A percentile compares a stretch with the other conserved stretches of the same genome.
phyloP scores from a whole-genome alignment of 441 rosid genomes.

The Aquilaria agallochum region DNA sequence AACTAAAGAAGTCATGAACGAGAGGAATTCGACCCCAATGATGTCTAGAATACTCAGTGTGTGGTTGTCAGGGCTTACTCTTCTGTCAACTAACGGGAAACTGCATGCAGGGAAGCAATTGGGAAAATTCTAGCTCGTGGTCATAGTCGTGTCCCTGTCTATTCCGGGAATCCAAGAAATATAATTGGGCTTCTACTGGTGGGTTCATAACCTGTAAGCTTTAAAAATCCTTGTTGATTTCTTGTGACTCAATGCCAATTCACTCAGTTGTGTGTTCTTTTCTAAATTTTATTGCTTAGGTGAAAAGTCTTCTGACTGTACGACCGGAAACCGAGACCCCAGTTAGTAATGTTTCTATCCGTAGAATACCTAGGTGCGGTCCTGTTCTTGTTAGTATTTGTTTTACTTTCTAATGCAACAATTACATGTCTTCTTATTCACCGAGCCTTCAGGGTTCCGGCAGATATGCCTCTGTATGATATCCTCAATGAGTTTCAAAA shows the following conservation, averaged over 20 bases:
- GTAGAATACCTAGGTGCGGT: constrained; percentile 64
- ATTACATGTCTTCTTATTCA: constrained; percentile 9
- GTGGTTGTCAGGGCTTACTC: too few species aligned
- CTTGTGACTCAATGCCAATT: neutral
- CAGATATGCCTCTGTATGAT: constrained; percentile 74
- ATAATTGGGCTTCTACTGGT: constrained; percentile 77
- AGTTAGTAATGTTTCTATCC: constrained; percentile 66
- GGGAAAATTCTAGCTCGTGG: constrained; percentile 74
- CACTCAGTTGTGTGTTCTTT: neutral
- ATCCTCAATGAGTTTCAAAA: constrained; percentile 75
- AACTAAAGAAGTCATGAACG: neutral
- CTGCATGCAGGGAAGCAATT: constrained; percentile 56
- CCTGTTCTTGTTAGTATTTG: neutral
- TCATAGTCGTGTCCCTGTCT: constrained; percentile 76
- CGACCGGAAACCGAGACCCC: constrained; percentile 73
- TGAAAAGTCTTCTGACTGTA: constrained; percentile 64
- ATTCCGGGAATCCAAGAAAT: constrained; percentile 58
- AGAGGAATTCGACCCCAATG: too few species aligned
- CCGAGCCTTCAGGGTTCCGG: constrained; percentile 48
- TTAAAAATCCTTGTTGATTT: constrained; percentile 5
- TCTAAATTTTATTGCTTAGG: constrained; percentile 28
- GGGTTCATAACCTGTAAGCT: constrained; percentile 12
- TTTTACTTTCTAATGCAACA: neutral
- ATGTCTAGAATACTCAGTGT: too few species aligned
- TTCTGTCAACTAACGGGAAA: too few species aligned